A percentile compares a stretch with the other conserved stretches of the same genome.
Evolutionary conservation across 768 basidiomycete species (phyloP).

Genomic region (Hypsizygus marmoreus): DNA sequence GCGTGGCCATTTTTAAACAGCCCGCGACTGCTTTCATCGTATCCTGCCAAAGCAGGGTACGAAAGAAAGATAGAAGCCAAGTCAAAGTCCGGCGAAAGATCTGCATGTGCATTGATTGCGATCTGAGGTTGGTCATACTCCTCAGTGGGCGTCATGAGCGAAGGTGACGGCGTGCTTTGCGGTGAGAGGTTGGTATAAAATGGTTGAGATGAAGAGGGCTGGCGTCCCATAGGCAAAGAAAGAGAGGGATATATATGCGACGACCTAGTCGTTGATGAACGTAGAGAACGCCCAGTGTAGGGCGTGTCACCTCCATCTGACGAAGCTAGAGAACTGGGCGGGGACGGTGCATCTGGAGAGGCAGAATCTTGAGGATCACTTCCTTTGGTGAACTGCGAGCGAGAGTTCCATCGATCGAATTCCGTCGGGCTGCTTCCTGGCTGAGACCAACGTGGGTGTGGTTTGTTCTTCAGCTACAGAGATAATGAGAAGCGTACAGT

Average conservation of each 20-base stretch:
- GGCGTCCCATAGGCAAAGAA: constrained; percentile 19
- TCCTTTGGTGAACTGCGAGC: constrained; percentile 16
- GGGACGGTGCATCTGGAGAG: constrained; percentile 29
- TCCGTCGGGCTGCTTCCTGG: constrained; percentile 38
- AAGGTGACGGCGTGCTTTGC: constrained; percentile 38
- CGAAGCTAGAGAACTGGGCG: constrained; percentile 30
- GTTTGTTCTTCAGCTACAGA: constrained; percentile 68
- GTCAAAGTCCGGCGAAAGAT: constrained; percentile 40
- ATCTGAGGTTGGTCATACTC: constrained; percentile 38
- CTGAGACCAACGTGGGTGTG: constrained; percentile 67
- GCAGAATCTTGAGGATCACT: constrained; percentile 19
- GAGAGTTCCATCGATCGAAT: constrained; percentile 27
- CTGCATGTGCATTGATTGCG: constrained; percentile 24
- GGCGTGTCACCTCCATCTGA: constrained; percentile 29
- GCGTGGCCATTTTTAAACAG: constrained; percentile 16
- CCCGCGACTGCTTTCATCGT: constrained; percentile 21
- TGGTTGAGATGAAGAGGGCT: constrained; percentile 30
- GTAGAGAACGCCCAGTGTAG: constrained; percentile 13
- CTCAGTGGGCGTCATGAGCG: constrained; percentile 49
- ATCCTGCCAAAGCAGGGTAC: constrained; percentile 30
- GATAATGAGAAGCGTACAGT: constrained; percentile 34
- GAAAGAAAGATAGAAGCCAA: constrained; percentile 42
- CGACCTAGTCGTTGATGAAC: constrained; percentile 13
- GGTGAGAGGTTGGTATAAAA: constrained; percentile 31
- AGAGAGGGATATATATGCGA: constrained; percentile 21